These are phyloP conservation scores for Cladosporium sp. DNA, from an alignment of 2,329 filamentous ascomycete genomes.

Conservation along the genomic window DNA sequence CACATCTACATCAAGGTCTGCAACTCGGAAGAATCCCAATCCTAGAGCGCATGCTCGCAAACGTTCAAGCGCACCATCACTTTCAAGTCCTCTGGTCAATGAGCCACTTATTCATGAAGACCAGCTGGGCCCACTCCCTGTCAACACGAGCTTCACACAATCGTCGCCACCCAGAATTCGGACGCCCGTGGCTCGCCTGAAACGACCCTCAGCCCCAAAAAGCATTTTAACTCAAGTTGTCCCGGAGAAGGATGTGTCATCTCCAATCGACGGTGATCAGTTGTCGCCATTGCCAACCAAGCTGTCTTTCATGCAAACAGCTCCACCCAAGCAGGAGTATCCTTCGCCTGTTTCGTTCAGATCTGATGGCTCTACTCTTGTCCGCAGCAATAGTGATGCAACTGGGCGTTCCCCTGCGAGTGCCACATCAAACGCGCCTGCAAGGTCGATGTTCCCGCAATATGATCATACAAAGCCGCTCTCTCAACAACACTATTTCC, in stretches of 20 bases:
- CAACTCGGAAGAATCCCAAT: conserved; percentile 3
- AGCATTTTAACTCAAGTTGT: conserved; percentile 15
- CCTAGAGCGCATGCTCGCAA: conserved; percentile 15
- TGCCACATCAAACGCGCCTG: conserved; percentile 31
- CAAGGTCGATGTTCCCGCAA: conserved; percentile 71
- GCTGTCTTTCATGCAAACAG: conserved; percentile 17
- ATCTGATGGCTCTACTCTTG: conserved; percentile 6
- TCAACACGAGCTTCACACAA: conserved; percentile 21
- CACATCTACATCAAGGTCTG: conserved; percentile 23
- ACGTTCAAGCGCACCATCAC: conserved; percentile 14
- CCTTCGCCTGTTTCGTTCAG: conserved; percentile 13
- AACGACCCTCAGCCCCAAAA: not conserved
- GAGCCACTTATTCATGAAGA: conserved; percentile 19
- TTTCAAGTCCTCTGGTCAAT: not conserved
- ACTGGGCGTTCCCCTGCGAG: conserved; percentile 4
- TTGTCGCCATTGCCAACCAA: conserved; percentile 25
- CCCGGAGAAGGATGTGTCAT: conserved; percentile 9
- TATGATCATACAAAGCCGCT: conserved; percentile 67
- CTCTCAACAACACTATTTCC: conserved; percentile 66
- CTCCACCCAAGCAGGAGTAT: conserved; percentile 16
- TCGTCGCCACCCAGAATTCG: conserved; percentile 10
- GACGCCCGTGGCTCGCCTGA: not conserved
- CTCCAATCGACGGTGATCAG: conserved; percentile 19
- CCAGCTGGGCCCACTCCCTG: conserved; percentile 24
- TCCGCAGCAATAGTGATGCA: conserved; percentile 12